phyloP scores from a whole-genome alignment of 2,329 filamentous ascomycete genomes.

The Ophiostoma australiae region DNA sequence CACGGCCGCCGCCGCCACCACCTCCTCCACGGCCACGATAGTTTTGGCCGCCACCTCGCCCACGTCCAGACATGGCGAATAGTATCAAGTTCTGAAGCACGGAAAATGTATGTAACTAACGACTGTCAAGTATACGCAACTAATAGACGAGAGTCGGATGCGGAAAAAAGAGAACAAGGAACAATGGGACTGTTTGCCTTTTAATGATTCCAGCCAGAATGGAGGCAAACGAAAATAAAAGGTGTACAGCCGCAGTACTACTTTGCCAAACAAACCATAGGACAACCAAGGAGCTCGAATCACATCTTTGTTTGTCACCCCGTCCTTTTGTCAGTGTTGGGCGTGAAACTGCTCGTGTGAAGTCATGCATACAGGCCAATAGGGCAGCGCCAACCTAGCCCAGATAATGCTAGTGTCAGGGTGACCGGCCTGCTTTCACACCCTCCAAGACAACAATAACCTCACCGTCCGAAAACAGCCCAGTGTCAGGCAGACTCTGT shows the following conservation, averaged over 20 bases:
- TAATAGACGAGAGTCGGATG: not conserved
- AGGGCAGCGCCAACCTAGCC: too few species aligned
- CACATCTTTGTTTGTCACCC: not conserved
- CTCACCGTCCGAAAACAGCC: not conserved
- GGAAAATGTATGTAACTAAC: not conserved
- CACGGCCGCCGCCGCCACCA: not conserved
- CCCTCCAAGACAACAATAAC: not conserved
- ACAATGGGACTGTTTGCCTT: not conserved
- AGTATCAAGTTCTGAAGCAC: not conserved
- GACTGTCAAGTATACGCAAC: not conserved
- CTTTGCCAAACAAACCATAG: not conserved
- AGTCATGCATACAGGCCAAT: too few species aligned
- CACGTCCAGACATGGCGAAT: not conserved
- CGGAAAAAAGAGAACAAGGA: not conserved
- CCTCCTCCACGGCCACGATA: slow-evolving; percentile 3
- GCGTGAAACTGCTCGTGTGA: too few species aligned
- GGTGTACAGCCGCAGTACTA: not conserved
- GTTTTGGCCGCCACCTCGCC: not conserved
- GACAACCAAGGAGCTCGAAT: not conserved
- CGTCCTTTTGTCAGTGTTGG: not conserved
- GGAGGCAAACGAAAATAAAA: not conserved
- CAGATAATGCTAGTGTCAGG: not conserved
- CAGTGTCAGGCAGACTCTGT: not conserved
- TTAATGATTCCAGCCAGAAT: not conserved
- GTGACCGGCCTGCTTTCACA: not conserved